A percentile compares a stretch with the other conserved stretches of the same genome.
Evolutionary conservation across 2,329 filamentous ascomycete species (phyloP).

Genomic region (Iodosphaeria phyllophila): DNA sequence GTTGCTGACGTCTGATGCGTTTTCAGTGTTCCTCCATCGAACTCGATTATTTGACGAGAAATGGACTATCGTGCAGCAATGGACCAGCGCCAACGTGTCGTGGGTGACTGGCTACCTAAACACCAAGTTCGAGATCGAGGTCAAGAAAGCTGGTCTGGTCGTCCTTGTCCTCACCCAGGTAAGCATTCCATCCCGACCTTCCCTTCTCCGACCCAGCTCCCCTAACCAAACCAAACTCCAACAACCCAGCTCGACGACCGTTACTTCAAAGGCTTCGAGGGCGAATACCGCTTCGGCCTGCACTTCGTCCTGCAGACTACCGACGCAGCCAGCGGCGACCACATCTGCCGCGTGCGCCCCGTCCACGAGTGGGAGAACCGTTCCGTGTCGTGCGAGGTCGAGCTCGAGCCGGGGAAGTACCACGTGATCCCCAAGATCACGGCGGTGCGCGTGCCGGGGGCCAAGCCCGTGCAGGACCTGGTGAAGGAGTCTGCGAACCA

Average conservation of each 20-base stretch:
- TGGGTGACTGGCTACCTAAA: slow-evolving; percentile 26
- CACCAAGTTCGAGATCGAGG: slow-evolving; percentile 22
- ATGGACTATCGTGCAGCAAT: slow-evolving; percentile 25
- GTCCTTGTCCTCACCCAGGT: slow-evolving; percentile 23
- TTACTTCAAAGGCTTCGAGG: slow-evolving; percentile 24
- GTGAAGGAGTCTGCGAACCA: slow-evolving; percentile 25
- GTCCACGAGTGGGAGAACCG: slow-evolving; percentile 29
- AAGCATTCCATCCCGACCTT: neutral
- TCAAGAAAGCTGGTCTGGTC: slow-evolving; percentile 20
- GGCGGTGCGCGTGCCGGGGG: slow-evolving; percentile 24
- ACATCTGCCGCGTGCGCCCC: slow-evolving; percentile 15
- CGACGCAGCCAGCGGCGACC: slow-evolving; percentile 9
- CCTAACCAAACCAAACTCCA: neutral
- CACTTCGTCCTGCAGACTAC: slow-evolving; percentile 22
- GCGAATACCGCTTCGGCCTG: slow-evolving; percentile 22
- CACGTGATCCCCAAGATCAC: slow-evolving; percentile 51
- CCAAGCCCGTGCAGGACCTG: slow-evolving; percentile 36
- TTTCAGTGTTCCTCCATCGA: slow-evolving; percentile 17
- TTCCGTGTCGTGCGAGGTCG: slow-evolving; percentile 53
- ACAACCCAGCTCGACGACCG: slow-evolving; percentile 21
- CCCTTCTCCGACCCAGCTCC: neutral
- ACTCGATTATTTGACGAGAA: slow-evolving; percentile 25
- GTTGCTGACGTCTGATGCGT: neutral
- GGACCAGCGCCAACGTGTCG: slow-evolving; percentile 22
- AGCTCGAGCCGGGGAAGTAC: slow-evolving; percentile 49